Conservation (phyloP, 2,329 filamentous ascomycete genomes). For the Kalaharituber pfeilii region DNA sequence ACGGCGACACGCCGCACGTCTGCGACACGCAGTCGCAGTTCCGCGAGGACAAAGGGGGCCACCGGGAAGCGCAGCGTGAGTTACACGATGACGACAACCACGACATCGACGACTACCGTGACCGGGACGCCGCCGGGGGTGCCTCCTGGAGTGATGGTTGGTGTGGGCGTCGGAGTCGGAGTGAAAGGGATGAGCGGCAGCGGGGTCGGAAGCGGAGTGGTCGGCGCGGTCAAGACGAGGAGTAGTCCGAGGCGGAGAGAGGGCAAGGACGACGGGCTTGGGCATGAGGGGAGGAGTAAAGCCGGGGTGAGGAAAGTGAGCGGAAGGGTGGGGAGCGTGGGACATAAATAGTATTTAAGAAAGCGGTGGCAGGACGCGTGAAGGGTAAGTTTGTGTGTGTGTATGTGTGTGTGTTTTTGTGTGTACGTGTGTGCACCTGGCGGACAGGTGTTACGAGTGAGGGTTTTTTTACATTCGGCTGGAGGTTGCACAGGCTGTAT, state of each 20-base stretch:
- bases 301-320: slow-evolving; percentile 48
- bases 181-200: slow-evolving; percentile 36
- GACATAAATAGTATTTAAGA: neutral
- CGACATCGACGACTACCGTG: slow-evolving; percentile 21
- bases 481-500: neutral
- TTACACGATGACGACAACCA: slow-evolving; percentile 29
- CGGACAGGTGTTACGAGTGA: neutral
- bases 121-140: neutral
- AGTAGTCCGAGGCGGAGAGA: slow-evolving; percentile 44
- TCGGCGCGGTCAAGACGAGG: slow-evolving; percentile 7
- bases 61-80: slow-evolving; percentile 22
- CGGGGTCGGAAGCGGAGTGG: slow-evolving; percentile 20
- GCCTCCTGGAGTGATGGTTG: neutral
- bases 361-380: neutral
- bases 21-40: slow-evolving; percentile 58
- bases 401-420: neutral
- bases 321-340: slow-evolving; percentile 35
- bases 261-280: slow-evolving; percentile 41
- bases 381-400: neutral
- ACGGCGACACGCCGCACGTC: slow-evolving; percentile 36
- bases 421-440: neutral
- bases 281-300: slow-evolving; percentile 40
- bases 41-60: slow-evolving; percentile 37
- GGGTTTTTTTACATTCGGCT: neutral
- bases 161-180: slow-evolving; percentile 28